Evolutionary conservation across 106 monocot species (phyloP).

Genomic region (Alisma plantagoaquatica): DNA sequence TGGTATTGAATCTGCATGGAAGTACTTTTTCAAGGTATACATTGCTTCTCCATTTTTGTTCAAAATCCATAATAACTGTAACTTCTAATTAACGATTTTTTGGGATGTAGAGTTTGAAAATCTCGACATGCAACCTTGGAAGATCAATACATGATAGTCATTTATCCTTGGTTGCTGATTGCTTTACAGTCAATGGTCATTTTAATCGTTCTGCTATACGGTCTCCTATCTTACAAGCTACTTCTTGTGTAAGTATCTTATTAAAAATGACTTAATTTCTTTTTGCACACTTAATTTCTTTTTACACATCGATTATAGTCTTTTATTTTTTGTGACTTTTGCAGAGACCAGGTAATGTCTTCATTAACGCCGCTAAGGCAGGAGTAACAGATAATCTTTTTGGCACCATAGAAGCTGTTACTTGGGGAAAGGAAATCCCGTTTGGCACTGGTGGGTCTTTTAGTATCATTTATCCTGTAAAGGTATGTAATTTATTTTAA

Average conservation of each 20-base stretch:
- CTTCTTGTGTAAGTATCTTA: constrained; percentile 55
- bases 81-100: not conserved
- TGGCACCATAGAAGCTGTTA: constrained; percentile 62
- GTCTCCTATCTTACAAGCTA: constrained; percentile 67
- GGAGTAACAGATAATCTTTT: constrained; percentile 37
- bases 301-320: not conserved
- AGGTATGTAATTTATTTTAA: constrained; percentile 29
- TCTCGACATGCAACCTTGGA: constrained; percentile 44
- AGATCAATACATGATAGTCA: constrained; percentile 49
- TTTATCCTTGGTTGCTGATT: constrained; percentile 53
- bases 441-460: constrained; percentile 77
- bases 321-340: not conserved
- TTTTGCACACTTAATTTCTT: not conserved
- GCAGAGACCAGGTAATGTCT: constrained; percentile 58
- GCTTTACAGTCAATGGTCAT: constrained; percentile 66
- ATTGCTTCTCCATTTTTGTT: too few species aligned
- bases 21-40: constrained; percentile 54
- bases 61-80: not conserved
- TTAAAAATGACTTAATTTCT: too few species aligned
- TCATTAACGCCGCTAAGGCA: constrained; percentile 74
- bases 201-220: constrained; percentile 32
- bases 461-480: constrained; percentile 50
- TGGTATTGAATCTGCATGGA: constrained; percentile 71
- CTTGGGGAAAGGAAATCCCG: constrained; percentile 81
- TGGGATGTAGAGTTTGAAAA: constrained; percentile 52